These are phyloP conservation scores for Xylariaceae sp. DNA, from an alignment of 2,329 filamentous ascomycete genomes.

Conservation along the genomic window DNA sequence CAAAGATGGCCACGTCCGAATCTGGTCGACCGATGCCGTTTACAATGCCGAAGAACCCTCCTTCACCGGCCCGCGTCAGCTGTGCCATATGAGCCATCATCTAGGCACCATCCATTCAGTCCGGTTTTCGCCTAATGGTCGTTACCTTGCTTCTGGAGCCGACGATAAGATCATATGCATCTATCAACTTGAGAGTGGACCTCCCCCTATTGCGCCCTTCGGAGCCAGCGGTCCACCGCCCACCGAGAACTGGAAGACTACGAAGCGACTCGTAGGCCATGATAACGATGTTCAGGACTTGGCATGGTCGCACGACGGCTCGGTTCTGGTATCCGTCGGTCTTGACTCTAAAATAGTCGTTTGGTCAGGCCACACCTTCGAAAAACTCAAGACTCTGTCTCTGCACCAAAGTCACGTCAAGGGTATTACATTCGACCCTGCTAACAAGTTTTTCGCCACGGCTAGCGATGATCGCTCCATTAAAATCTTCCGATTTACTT, in stretches of 20 bases:
- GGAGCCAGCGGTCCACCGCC: constrained; percentile 84
- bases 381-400: constrained; percentile 90
- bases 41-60: constrained; percentile 68
- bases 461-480: constrained; percentile 95
- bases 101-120: constrained; percentile 96
- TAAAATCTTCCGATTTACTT: constrained; percentile 92
- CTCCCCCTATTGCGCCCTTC: constrained; percentile 68
- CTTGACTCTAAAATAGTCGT: constrained; percentile 97
- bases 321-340: constrained; percentile 90
- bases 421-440: constrained; percentile 95
- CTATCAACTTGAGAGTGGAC: constrained; percentile 80
- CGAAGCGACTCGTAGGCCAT: constrained; percentile 87
- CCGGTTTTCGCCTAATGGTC: constrained; percentile 90
- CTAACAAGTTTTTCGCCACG: constrained; percentile 98
- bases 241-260: constrained; percentile 96
- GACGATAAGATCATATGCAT: constrained; percentile 99
- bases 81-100: constrained; percentile 97
- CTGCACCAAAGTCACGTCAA: constrained; percentile 98
- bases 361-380: constrained; percentile 96
- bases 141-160: constrained; percentile 92
- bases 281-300: constrained; percentile 98
- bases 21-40: constrained; percentile 96
- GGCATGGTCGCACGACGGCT: constrained; percentile 94
- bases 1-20: constrained; percentile 86
- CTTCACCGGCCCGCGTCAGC: constrained; percentile 77